Conservation (phyloP, 331 rosid species). For the Saraca asoca region DNA sequence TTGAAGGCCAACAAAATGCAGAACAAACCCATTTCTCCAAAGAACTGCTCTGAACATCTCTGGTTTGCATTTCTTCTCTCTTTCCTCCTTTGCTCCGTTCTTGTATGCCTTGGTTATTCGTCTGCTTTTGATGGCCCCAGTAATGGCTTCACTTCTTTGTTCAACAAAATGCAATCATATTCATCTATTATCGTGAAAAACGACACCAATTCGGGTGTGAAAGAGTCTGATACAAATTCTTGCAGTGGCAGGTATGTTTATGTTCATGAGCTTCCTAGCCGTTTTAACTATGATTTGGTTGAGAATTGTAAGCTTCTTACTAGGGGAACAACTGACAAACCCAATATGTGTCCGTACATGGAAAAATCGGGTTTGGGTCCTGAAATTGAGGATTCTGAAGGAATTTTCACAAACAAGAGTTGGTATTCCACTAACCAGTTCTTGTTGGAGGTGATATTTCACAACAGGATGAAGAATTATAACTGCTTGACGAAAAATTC, state of each 20-base stretch:
- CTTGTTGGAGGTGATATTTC: constrained; percentile 73
- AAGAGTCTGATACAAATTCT: constrained; percentile 32
- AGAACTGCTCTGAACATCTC: constrained; percentile 40
- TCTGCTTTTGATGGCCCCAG: constrained; percentile 34
- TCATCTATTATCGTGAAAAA: constrained; percentile 10
- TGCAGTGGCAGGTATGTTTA: constrained; percentile 70
- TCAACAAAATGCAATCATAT: constrained; percentile 28
- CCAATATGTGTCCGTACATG: constrained; percentile 72
- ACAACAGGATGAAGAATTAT: constrained; percentile 61
- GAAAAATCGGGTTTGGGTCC: constrained; percentile 70
- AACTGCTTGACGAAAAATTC: constrained; percentile 69
- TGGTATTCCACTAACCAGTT: constrained; percentile 84
- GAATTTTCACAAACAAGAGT: constrained; percentile 40
- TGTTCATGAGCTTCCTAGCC: constrained; percentile 60
- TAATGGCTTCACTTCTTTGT: constrained; percentile 22
- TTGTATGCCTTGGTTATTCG: constrained; percentile 55
- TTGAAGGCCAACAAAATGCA: no score
- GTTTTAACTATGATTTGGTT: constrained; percentile 58
- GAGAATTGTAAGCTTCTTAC: constrained; percentile 59
- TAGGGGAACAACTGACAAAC: constrained; percentile 58
- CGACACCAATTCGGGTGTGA: constrained; percentile 3
- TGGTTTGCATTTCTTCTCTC: constrained; percentile 48
- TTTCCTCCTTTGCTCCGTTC: constrained; percentile 37
- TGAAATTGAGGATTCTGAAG: constrained; percentile 32
- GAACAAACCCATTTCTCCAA: no score